Base-by-base conservation (phyloP, 805 yeast species). In the Candida nanaspora region DNA sequence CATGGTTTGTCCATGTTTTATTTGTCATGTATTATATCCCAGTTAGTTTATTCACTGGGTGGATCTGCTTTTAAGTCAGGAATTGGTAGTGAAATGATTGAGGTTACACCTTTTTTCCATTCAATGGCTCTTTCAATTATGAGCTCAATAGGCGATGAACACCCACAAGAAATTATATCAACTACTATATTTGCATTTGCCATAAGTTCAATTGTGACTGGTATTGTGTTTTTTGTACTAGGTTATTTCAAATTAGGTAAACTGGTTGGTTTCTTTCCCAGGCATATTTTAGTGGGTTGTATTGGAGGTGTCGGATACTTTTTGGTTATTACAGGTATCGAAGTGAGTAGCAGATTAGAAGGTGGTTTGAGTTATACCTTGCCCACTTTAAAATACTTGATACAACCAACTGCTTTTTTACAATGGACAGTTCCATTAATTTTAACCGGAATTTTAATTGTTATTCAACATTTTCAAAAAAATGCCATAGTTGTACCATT, bases 231-330 rank as follows among this genome's bases (percentile, higher is more conserved):
- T 55, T 78, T 75, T 49, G 35, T 72, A 1, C 68, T 93, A 34
- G 98, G 98, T 6, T 82, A 78, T 52, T 76, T 86, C 53, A 75
- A 70, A 44, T 65, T 93, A 29, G 98, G 98, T 6, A 75, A 86
- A 26, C 65, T 93, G 19, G 96, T 91, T 18, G 96, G 95, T 0
- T 93, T 88, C 57, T 93, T 93, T 69, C 98, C 98, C 1, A 71
- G 97, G 46, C 98, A 93, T 61, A 91, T 93, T 41, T 70, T 93
- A 23, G 93, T 93, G 29, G 98, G 98, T 2, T 93, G 98, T 58
- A 89, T 93, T 51, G 98, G 98, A 31, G 98, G 98, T 54, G 98
- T 93, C 37, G 98, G 98, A 7, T 89, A 86, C 63, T 93, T 93
- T 61, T 68, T 93, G 38, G 67, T 88, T 2, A 81, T 86, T 1